These are phyloP conservation scores for Wickerhamomyces queroliae DNA, from an alignment of 805 yeast genomes.

Conservation along the genomic window DNA sequence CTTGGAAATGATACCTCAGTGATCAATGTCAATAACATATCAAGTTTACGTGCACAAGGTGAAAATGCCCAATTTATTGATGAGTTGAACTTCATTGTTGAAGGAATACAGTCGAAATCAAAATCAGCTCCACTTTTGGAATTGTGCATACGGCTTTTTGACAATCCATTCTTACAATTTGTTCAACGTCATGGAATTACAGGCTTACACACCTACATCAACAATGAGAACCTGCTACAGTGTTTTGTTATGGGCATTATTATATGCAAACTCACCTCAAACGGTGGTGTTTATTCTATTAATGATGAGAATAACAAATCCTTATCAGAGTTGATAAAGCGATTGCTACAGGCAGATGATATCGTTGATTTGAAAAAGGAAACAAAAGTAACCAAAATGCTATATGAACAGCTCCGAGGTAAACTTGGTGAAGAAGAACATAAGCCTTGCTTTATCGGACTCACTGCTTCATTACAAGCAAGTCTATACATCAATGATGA, in stretches of 20 bases:
- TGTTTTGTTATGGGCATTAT: conserved; percentile 13
- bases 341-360: background rate
- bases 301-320: conserved; percentile 4
- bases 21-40: conserved; percentile 16
- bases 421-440: conserved; percentile 5
- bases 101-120: conserved; percentile 13
- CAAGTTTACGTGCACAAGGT: conserved; percentile 29
- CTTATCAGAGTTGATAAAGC: too few species aligned
- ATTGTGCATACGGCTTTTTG: conserved; percentile 16
- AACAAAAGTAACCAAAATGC: conserved; percentile 3
- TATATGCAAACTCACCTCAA: conserved; percentile 9
- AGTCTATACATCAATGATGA: background rate
- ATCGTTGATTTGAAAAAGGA: background rate
- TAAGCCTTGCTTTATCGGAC: conserved; percentile 7
- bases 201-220: conserved; percentile 1
- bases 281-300: background rate
- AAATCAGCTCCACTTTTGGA: conserved; percentile 20
- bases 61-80: conserved; percentile 26
- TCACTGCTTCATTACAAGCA: conserved; percentile 13
- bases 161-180: conserved; percentile 16
- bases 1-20: conserved; percentile 4
- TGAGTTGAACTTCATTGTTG: conserved; percentile 29
- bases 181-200: conserved; percentile 12
- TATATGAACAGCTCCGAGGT: conserved; percentile 7
- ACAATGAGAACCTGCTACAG: conserved; percentile 1